phyloP scores from a whole-genome alignment of 2,329 filamentous ascomycete species.

The Fusarium sp. region DNA sequence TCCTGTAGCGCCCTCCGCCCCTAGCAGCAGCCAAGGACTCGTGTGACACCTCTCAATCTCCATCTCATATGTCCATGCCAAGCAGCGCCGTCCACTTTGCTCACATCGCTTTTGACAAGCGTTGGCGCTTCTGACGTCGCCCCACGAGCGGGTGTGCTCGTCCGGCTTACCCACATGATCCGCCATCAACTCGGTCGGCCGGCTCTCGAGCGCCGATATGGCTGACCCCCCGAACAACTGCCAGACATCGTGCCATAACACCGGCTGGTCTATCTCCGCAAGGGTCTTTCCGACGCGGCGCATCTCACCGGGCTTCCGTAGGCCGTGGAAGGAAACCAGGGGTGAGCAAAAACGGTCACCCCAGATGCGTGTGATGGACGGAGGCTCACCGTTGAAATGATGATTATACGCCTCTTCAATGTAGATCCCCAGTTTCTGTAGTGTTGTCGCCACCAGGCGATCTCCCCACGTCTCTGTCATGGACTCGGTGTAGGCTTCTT shows the following conservation, averaged over 20 bases:
- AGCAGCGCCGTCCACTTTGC: slow-evolving; percentile 54
- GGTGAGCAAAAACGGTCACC: slow-evolving; percentile 65
- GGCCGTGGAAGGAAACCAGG: slow-evolving; percentile 66
- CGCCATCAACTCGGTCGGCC: slow-evolving; percentile 54
- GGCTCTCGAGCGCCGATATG: slow-evolving; percentile 53
- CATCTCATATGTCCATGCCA: slow-evolving; percentile 66
- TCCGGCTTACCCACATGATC: slow-evolving; percentile 66
- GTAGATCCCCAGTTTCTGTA: slow-evolving; percentile 66
- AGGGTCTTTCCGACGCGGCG: slow-evolving; percentile 58
- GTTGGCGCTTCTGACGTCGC: slow-evolving; percentile 54
- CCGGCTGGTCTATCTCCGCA: slow-evolving; percentile 53
- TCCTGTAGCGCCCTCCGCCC: slow-evolving; percentile 46
- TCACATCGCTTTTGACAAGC: slow-evolving; percentile 60
- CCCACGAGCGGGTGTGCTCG: slow-evolving; percentile 56
- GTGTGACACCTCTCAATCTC: slow-evolving; percentile 56
- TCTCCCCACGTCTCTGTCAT: slow-evolving; percentile 67
- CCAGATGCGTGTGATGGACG: slow-evolving; percentile 62
- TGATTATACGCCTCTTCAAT: slow-evolving; percentile 66
- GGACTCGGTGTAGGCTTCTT: slow-evolving; percentile 60
- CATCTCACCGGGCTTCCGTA: slow-evolving; percentile 62
- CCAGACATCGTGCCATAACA: slow-evolving; percentile 65
- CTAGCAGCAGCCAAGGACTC: slow-evolving; percentile 65
- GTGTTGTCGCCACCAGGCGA: slow-evolving; percentile 64
- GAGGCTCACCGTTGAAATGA: slow-evolving; percentile 68
- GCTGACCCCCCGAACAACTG: slow-evolving; percentile 59